Evolutionary conservation across 2,329 filamentous ascomycete species (phyloP), one percentile per base, ranked within the genome.

Genomic region (Dactylellina sp.): DNA sequence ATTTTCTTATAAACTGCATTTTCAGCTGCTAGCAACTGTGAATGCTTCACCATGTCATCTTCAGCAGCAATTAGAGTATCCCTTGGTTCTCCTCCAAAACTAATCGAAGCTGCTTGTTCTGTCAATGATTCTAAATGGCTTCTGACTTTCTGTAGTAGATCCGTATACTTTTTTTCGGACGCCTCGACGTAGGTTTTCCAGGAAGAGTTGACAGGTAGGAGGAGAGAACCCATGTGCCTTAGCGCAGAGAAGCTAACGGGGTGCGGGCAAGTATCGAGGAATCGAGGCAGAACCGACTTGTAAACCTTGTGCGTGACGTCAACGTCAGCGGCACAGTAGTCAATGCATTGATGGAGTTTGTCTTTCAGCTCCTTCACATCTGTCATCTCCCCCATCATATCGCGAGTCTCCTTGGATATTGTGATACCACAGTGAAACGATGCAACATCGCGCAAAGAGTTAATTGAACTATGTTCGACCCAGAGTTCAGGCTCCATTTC

Each of bases 171-270:
- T 0, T 87, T 88, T 80, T 99, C 95, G 0, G 95, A 90, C 70
- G 91, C 94, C 9, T 86, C 83, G 47, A 98, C 85, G 79, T 99
- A 99, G 0, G 87, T 83, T 72, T 94, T 87, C 96, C 96, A 99
- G 0, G 90, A 89, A 78, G 90, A 87, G 80, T 98, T 88, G 47
- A 98, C 91, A 0, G 95, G 95, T 6, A 99, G 83, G 52, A 98
- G 97, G 76, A 97, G 93, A 0, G 93, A 90, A 0, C 93, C 93
- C n/a, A 99, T 85, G 80, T 98, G 95, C 14, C 95, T 87, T 16
- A 99, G 84, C 1, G 95, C 95, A 1, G 92, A 94, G 79, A 99
- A 99, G 82, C 93, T 98, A 79, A 99, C 95, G 0, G 95, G 95
- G 81, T 99, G 96, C 0, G 95, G 95, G 79, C 95, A 99, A 24